Evolutionary conservation across 2,329 filamentous ascomycete genomes (phyloP).

Genomic region (Xylariales sp.): DNA sequence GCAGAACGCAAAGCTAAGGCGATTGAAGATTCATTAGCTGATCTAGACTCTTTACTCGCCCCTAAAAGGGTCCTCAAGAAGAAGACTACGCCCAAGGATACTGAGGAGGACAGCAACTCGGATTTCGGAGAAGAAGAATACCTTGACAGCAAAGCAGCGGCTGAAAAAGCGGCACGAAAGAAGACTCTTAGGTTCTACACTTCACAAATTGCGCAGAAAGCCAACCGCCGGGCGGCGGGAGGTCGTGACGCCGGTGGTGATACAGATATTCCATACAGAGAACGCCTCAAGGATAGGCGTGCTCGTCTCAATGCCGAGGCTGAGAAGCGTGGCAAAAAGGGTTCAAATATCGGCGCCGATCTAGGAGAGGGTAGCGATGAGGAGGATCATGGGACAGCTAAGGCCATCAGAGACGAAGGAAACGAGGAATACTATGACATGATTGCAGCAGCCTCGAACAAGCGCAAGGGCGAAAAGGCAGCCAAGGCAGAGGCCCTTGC

Average conservation of each 20-base stretch:
- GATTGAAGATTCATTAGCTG: conserved; percentile 76
- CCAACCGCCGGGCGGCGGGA: conserved; percentile 82
- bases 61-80: conserved; percentile 60
- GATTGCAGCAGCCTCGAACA: conserved; percentile 75
- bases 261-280: conserved; percentile 85
- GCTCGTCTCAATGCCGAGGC: conserved; percentile 89
- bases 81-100: conserved; percentile 48
- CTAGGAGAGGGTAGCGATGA: conserved; percentile 76
- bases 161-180: conserved; percentile 89
- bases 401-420: conserved; percentile 63
- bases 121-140: conserved; percentile 93
- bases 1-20: conserved; percentile 61
- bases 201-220: conserved; percentile 94
- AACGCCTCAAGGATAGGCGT: conserved; percentile 87
- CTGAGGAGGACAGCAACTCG: conserved; percentile 70
- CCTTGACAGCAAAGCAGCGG: conserved; percentile 80
- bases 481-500: conserved; percentile 67
- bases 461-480: conserved; percentile 79
- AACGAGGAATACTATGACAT: conserved; percentile 92
- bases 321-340: conserved; percentile 80
- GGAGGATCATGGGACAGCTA: conserved; percentile 68
- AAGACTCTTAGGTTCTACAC: conserved; percentile 98
- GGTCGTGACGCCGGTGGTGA: conserved; percentile 82
- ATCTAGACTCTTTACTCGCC: conserved; percentile 72
- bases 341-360: conserved; percentile 71